These are phyloP conservation scores for Cyberlindnera mississippiensis DNA, from an alignment of 805 yeast species.

Conservation along the genomic window DNA sequence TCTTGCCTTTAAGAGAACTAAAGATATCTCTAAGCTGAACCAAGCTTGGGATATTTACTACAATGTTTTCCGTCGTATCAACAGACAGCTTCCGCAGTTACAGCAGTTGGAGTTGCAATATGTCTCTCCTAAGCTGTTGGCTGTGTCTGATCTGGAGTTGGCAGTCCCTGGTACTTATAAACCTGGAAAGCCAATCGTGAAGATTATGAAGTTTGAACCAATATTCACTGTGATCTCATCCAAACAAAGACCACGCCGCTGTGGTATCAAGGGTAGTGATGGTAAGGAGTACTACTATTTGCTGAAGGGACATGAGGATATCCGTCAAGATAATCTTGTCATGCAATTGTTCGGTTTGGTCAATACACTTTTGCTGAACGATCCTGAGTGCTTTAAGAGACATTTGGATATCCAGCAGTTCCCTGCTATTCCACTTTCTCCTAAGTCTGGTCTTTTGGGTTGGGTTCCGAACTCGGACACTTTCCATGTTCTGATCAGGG, in stretches of 20 bases:
- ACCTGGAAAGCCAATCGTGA: constrained; percentile 74
- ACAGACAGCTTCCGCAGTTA: constrained; percentile 83
- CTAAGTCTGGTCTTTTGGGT: constrained; percentile 92
- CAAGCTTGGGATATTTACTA: constrained; percentile 98
- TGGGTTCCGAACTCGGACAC: constrained; percentile 99
- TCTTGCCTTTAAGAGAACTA: constrained; percentile 74
- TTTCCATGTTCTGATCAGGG: constrained; percentile 87
- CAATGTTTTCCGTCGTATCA: constrained; percentile 86
- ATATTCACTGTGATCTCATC: constrained; percentile 84
- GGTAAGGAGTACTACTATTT: constrained; percentile 83
- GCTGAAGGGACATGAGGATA: constrained; percentile 96
- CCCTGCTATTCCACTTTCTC: constrained; percentile 93
- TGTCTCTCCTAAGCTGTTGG: constrained; percentile 85
- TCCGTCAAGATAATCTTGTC: constrained; percentile 93
- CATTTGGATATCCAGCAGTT: constrained; percentile 89
- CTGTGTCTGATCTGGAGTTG: constrained; percentile 72
- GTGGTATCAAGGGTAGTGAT: constrained; percentile 79
- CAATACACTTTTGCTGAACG: constrained; percentile 81
- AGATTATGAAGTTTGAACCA: constrained; percentile 75
- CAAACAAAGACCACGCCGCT: constrained; percentile 90
- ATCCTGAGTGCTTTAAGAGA: constrained; percentile 93
- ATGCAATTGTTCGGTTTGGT: constrained; percentile 97
- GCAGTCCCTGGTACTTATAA: constrained; percentile 94
- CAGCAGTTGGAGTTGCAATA: constrained; percentile 85
- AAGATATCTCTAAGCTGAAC: constrained; percentile 81